Base-by-base conservation (phyloP, 768 basidiomycete species). In the Rhodocollybia butyracea region DNA sequence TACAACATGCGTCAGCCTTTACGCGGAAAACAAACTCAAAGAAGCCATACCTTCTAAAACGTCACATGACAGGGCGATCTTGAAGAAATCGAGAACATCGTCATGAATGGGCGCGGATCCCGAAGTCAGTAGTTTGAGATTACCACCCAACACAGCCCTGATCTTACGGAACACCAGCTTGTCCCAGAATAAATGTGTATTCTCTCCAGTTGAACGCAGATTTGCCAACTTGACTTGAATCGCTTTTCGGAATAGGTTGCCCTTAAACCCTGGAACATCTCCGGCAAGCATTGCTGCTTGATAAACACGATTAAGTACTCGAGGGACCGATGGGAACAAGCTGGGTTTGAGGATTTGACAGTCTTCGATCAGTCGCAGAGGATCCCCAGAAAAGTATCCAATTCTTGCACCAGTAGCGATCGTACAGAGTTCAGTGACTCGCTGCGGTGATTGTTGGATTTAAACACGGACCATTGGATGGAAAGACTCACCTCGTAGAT, bases 81-180 rank as follows among this genome's bases (percentile, higher is more conserved):
- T 93, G 59, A 98, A 71, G 73, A 98, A 95, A 66, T 98, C 89
- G 63, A 96, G 81, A 15, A 94, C 93, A 38, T 94, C 88, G 0
- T 76, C 64, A 52, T 84, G 86, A 62, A 98, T 91, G 2, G 97
- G 96, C 19, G 97, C 97, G 24, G 92, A 91, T 11, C 97, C 97
- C 22, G 81, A 83, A 40, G 81, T 77, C 27, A 97, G 75, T 38
- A 89, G 69, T 40, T 69, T 61, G 10, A 98, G 48, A 29, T 85
- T 77, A 1, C 95, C 96, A 47, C 96, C 96, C 15, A 98, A 81
- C 36, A 91, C 84, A 36, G 82, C 84, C 64, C 85, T 85, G 60
- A 95, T 77, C 91, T 98, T 98, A 59, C 84, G 78, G 78, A 99
- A 98, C 2, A 99, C 89, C 34, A 99, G 65, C 43, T 78, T 81